phyloP scores from a whole-genome alignment of 495 filamentous ascomycete genomes.

The Pseudevernia furfuracea region DNA sequence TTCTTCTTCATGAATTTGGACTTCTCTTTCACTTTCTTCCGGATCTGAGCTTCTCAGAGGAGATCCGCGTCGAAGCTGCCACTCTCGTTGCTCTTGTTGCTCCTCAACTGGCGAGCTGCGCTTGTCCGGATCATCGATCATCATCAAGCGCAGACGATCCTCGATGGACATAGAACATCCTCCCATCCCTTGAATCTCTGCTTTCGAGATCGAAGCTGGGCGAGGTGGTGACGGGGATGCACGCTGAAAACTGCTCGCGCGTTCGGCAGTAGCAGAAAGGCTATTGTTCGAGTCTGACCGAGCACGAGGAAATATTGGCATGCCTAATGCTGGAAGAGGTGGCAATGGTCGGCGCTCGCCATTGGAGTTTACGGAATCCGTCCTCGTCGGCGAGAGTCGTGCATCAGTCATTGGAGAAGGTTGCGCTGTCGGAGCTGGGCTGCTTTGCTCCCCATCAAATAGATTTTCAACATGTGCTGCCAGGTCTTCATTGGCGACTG shows the following conservation, averaged over 20 bases:
- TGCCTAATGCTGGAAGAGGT: constrained; percentile 54
- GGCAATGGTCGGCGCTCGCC: constrained; percentile 68
- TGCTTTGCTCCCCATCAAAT: constrained; percentile 56
- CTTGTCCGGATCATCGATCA: constrained; percentile 55
- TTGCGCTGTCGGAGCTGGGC: constrained; percentile 50
- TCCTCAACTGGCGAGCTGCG: constrained; percentile 35
- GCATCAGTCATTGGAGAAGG: constrained; percentile 36
- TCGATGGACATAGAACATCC: constrained; percentile 69
- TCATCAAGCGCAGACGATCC: constrained; percentile 75
- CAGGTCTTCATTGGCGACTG: constrained; percentile 43
- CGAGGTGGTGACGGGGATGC: constrained; percentile 58
- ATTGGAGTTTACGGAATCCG: constrained; percentile 59
- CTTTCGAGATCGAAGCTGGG: constrained; percentile 55
- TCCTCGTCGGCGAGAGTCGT: constrained; percentile 30
- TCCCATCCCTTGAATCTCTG: constrained; percentile 61
- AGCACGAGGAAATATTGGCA: constrained; percentile 31
- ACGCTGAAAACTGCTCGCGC: constrained; percentile 51
- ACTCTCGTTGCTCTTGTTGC: constrained; percentile 47
- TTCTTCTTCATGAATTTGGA: constrained; percentile 35
- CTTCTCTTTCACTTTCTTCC: constrained; percentile 39
- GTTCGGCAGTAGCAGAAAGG: constrained; percentile 56
- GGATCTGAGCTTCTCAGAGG: constrained; percentile 22
- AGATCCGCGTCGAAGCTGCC: constrained; percentile 40
- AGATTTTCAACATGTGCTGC: constrained; percentile 56
- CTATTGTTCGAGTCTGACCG: constrained; percentile 41